A percentile compares a stretch with the other conserved stretches of the same genome.
Evolutionary conservation across 768 basidiomycete species (phyloP).

Genomic region (Tephrocybe sp.): DNA sequence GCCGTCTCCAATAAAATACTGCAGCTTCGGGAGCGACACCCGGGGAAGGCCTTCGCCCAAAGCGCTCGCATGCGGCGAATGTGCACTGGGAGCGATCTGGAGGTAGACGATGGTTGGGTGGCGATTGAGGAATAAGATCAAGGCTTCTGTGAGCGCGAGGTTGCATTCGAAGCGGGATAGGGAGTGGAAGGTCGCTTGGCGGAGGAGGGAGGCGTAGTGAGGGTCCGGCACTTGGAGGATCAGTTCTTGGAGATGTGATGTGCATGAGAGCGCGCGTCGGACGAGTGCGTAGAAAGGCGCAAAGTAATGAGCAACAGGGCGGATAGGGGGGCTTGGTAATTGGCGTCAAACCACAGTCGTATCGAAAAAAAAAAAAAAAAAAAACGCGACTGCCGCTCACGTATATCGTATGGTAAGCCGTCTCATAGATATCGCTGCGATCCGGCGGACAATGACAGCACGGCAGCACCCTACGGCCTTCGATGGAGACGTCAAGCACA

Average conservation of each 20-base stretch:
- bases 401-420: slow-evolving; percentile 32
- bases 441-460: slow-evolving; percentile 27
- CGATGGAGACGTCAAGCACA: slow-evolving; percentile 28
- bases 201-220: slow-evolving; percentile 23
- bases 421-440: slow-evolving; percentile 29
- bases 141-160: slow-evolving; percentile 27
- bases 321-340: not conserved
- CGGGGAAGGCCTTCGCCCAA: slow-evolving; percentile 13
- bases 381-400: slow-evolving; percentile 25
- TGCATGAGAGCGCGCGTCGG: slow-evolving; percentile 24
- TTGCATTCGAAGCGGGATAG: slow-evolving; percentile 37
- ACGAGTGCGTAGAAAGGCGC: slow-evolving; percentile 31
- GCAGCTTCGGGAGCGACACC: slow-evolving; percentile 30
- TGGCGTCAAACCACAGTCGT: no score
- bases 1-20: slow-evolving; percentile 37
- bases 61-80: slow-evolving; percentile 7
- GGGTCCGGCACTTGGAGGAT: slow-evolving; percentile 32
- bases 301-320: slow-evolving; percentile 14
- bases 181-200: slow-evolving; percentile 21
- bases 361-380: no score
- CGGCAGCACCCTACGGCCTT: slow-evolving; percentile 32
- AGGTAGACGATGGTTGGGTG: slow-evolving; percentile 34
- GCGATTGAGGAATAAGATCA: slow-evolving; percentile 34
- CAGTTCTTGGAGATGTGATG: slow-evolving; percentile 29
- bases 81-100: slow-evolving; percentile 31